phyloP scores from a whole-genome alignment of 1,139 yeast species.

The Pichia sp. region DNA sequence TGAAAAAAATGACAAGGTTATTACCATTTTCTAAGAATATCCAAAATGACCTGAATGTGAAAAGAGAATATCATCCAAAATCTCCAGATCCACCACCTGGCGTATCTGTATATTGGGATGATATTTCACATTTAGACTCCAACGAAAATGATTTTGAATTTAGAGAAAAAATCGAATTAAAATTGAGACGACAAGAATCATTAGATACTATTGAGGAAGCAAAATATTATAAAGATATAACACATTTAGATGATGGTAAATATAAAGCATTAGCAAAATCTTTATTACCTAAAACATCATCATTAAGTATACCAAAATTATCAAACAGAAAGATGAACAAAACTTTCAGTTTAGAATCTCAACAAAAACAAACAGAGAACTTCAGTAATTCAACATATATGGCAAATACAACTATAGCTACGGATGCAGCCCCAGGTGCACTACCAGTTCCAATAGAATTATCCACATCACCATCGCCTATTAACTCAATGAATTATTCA shows the following conservation, averaged over 20 bases:
- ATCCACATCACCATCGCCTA: not conserved
- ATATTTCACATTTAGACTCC: slow-evolving; percentile 24
- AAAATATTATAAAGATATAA: slow-evolving; percentile 45
- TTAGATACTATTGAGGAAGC: slow-evolving; percentile 63
- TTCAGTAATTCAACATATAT: not conserved
- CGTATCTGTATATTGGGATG: slow-evolving; percentile 12
- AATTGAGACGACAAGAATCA: slow-evolving; percentile 50
- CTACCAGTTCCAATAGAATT: not conserved
- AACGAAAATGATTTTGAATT: slow-evolving; percentile 22
- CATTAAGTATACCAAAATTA: slow-evolving; percentile 2
- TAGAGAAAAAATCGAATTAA: slow-evolving; percentile 37
- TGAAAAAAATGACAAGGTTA: slow-evolving; percentile 1
- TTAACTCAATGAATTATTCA: not conserved
- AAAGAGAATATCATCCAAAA: slow-evolving; percentile 40
- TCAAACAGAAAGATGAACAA: slow-evolving; percentile 1
- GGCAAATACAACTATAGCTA: not conserved
- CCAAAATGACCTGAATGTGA: slow-evolving; percentile 18
- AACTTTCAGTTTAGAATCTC: not conserved
- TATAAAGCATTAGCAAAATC: slow-evolving; percentile 63
- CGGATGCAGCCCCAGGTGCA: not conserved
- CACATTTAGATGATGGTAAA: slow-evolving; percentile 60
- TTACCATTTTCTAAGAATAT: not conserved
- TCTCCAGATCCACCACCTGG: slow-evolving; percentile 30
- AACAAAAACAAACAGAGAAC: no score
- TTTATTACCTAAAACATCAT: slow-evolving; percentile 39